Evolutionary conservation across 2,329 filamentous ascomycete genomes (phyloP).

Genomic region (Clonostachys rhizophaga): DNA sequence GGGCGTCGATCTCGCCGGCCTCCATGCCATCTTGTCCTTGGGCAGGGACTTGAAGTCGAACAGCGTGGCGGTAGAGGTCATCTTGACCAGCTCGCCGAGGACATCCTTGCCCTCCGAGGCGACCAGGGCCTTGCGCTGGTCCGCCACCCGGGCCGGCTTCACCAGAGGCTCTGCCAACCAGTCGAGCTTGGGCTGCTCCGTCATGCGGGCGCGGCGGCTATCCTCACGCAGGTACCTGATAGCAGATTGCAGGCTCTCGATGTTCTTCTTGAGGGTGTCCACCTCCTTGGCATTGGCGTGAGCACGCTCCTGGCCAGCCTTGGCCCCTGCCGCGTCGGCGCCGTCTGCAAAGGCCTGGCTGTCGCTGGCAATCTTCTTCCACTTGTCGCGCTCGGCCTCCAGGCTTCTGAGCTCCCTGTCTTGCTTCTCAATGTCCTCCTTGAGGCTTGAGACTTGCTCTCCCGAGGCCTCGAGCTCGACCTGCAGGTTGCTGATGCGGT

Average conservation of each 20-base stretch:
- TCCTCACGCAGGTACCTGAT: conserved; percentile 66
- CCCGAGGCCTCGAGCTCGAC: conserved; percentile 48
- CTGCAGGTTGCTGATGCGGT: conserved; percentile 63
- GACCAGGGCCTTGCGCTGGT: conserved; percentile 46
- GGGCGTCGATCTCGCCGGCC: conserved; percentile 57
- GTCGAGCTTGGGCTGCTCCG: conserved; percentile 49
- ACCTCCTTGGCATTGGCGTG: conserved; percentile 70
- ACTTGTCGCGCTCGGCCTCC: conserved; percentile 63
- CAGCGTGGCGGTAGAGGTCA: conserved; percentile 50
- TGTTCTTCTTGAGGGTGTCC: conserved; percentile 65
- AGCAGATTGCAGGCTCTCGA: conserved; percentile 58
- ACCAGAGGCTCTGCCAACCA: conserved; percentile 60
- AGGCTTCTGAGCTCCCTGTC: conserved; percentile 61
- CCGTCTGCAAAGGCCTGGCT: conserved; percentile 49
- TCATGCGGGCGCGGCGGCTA: conserved; percentile 55
- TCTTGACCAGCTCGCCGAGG: conserved; percentile 58
- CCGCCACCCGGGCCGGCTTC: conserved; percentile 33
- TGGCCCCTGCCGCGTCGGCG: conserved; percentile 43
- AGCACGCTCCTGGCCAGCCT: conserved; percentile 60
- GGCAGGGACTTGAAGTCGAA: conserved; percentile 56
- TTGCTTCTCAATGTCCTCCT: conserved; percentile 62
- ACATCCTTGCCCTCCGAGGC: conserved; percentile 59
- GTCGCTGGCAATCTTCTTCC: conserved; percentile 66
- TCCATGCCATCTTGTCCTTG: conserved; percentile 60
- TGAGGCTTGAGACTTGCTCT: conserved; percentile 44